Conservation (phyloP, 2,329 filamentous ascomycete genomes). For the Ophiostoma sp. region DNA sequence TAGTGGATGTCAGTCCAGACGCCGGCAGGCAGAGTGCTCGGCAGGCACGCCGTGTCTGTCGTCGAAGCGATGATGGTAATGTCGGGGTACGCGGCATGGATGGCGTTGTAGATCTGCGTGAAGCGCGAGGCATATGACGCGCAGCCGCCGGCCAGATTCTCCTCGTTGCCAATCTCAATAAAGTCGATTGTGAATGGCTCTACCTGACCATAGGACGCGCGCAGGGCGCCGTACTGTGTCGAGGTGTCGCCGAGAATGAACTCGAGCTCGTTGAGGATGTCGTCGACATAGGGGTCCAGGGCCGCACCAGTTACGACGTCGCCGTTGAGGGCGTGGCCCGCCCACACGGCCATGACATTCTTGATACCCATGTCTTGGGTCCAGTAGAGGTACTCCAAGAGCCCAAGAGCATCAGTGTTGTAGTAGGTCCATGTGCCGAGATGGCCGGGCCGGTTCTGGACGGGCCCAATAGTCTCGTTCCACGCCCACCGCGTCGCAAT, state of each 20-base stretch:
- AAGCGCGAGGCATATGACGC: background rate
- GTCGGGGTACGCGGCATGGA: slow-evolving; percentile 4
- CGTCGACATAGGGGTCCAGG: background rate
- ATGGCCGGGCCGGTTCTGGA: slow-evolving; percentile 4
- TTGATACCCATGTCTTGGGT: background rate
- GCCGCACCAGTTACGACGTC: background rate
- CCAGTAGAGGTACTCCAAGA: slow-evolving; percentile 9
- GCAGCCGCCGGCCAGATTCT: background rate
- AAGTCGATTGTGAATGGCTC: background rate
- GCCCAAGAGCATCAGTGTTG: slow-evolving; percentile 4
- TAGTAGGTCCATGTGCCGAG: slow-evolving; percentile 4
- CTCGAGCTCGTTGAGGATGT: slow-evolving; percentile 7
- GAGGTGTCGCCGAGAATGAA: background rate
- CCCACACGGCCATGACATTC: background rate
- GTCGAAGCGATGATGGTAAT: slow-evolving; percentile 6
- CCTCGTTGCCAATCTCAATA: slow-evolving; percentile 8
- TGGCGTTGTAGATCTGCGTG: slow-evolving; percentile 6
- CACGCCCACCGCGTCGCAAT: slow-evolving; percentile 5
- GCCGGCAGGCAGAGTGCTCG: background rate
- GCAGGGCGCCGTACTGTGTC: background rate
- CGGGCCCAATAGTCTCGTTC: slow-evolving; percentile 6
- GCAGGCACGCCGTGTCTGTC: slow-evolving; percentile 3
- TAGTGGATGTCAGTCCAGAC: slow-evolving; percentile 1
- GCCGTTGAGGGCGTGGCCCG: slow-evolving; percentile 1
- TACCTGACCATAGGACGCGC: background rate